A percentile compares a stretch with the other conserved stretches of the same genome.
Evolutionary conservation across 2,329 filamentous ascomycete species (phyloP).

Genomic region (Sclerotinia nivalis): DNA sequence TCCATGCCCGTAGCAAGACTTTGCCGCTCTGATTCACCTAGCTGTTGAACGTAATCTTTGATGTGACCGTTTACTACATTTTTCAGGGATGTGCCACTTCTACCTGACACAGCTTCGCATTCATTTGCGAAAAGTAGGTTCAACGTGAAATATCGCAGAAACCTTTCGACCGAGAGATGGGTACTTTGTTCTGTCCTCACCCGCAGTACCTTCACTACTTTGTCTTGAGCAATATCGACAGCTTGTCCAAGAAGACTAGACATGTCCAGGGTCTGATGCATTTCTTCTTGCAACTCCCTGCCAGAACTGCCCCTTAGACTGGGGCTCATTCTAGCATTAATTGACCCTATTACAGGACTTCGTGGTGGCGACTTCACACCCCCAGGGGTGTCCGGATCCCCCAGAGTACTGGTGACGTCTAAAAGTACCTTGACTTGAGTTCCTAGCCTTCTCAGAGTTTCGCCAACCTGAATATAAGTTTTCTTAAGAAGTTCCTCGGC

Average conservation of each 20-base stretch:
- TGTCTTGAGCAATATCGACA: conserved; percentile 78
- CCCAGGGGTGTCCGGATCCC: conserved; percentile 30
- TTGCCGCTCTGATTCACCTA: conserved; percentile 72
- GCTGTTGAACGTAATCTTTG: conserved; percentile 71
- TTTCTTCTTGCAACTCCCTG: conserved; percentile 63
- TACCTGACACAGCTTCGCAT: conserved; percentile 80
- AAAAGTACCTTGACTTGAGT: conserved; percentile 94
- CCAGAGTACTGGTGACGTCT: conserved; percentile 76
- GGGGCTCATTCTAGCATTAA: conserved; percentile 34
- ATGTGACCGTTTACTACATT: conserved; percentile 80
- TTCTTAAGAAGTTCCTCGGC: conserved; percentile 79
- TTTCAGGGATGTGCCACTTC: conserved; percentile 74
- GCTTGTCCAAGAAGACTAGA: conserved; percentile 76
- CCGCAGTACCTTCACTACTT: conserved; percentile 72
- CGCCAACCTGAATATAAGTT: conserved; percentile 84
- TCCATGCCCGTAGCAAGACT: conserved; percentile 76
- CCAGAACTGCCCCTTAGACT: conserved; percentile 28
- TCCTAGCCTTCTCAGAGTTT: conserved; percentile 79
- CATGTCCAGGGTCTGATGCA: conserved; percentile 75
- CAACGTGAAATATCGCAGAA: conserved; percentile 79
- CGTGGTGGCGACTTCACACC: conserved; percentile 39
- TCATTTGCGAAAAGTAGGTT: conserved; percentile 84
- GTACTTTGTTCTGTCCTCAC: conserved; percentile 75
- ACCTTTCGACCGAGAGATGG: conserved; percentile 65
- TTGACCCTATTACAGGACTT: conserved; percentile 38